Conservation (phyloP, 2,329 filamentous ascomycete species). For the Botryotinia globosa region DNA sequence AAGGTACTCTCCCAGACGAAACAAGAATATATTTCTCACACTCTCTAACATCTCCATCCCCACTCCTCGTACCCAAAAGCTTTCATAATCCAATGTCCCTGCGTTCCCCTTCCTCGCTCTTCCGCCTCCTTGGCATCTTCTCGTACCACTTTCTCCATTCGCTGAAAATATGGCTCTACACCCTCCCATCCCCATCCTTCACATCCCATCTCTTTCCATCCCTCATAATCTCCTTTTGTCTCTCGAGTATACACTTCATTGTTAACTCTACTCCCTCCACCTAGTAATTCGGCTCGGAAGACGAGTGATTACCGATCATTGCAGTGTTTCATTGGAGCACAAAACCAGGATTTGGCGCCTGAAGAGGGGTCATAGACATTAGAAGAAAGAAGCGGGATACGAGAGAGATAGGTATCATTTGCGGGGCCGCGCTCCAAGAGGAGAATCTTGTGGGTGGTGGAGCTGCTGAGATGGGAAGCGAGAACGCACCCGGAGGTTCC, state of each 20-base stretch:
- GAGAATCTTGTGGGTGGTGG: constrained; percentile 40
- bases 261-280: constrained; percentile 44
- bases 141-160: constrained; percentile 26
- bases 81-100: background rate
- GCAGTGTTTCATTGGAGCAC: background rate
- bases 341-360: background rate
- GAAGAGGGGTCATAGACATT: background rate
- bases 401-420: background rate
- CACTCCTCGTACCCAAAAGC: background rate
- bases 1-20: background rate
- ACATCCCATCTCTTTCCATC: constrained; percentile 47
- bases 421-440: constrained; percentile 42
- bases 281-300: constrained; percentile 28
- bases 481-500: constrained; percentile 44
- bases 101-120: background rate
- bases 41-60: background rate
- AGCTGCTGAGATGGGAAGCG: constrained; percentile 41
- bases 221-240: constrained; percentile 43
- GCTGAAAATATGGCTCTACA: constrained; percentile 43
- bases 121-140: background rate
- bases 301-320: background rate
- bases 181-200: constrained; percentile 45
- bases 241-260: constrained; percentile 42
- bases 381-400: background rate
- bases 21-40: constrained; percentile 4